These are phyloP conservation scores for Urostyla sp. DNA, from an alignment of 73 alveolate species.

Conservation along the genomic window DNA sequence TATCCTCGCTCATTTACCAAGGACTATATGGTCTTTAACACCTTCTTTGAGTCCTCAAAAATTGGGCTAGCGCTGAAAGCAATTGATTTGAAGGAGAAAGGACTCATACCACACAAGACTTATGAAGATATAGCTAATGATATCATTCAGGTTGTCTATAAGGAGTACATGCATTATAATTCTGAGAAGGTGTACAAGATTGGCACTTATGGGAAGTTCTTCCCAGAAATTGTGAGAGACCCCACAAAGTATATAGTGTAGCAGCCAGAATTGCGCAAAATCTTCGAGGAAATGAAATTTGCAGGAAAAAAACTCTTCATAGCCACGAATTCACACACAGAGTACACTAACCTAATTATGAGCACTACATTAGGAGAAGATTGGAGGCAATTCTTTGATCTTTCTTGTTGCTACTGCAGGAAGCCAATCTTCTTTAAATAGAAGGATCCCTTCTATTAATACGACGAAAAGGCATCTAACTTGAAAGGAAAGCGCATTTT, in stretches of 20 bases:
- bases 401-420: constrained; percentile 37
- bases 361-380: constrained; percentile 66
- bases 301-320: constrained; percentile 45
- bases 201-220: constrained; percentile 54
- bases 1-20: constrained; percentile 25
- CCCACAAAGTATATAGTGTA: constrained; percentile 24
- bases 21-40: constrained; percentile 24
- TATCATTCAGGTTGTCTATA: constrained; percentile 30
- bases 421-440: constrained; percentile 36
- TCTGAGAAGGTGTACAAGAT: constrained; percentile 9
- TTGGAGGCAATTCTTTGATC: constrained; percentile 50
- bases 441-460: constrained; percentile 10
- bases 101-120: constrained; percentile 5
- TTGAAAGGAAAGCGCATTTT: constrained; percentile 10
- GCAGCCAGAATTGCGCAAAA: constrained; percentile 49
- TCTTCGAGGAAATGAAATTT: constrained; percentile 18
- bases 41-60: constrained; percentile 50
- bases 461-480: background rate
- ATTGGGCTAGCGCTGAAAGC: constrained; percentile 12
- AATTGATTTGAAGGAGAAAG: constrained; percentile 49
- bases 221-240: constrained; percentile 35
- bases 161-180: constrained; percentile 51
- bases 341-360: constrained; percentile 48
- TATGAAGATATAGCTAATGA: constrained; percentile 47
- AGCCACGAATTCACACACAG: constrained; percentile 64